Conservation (phyloP, 2,329 filamentous ascomycete genomes). For the Colletotrichum tabaci region DNA sequence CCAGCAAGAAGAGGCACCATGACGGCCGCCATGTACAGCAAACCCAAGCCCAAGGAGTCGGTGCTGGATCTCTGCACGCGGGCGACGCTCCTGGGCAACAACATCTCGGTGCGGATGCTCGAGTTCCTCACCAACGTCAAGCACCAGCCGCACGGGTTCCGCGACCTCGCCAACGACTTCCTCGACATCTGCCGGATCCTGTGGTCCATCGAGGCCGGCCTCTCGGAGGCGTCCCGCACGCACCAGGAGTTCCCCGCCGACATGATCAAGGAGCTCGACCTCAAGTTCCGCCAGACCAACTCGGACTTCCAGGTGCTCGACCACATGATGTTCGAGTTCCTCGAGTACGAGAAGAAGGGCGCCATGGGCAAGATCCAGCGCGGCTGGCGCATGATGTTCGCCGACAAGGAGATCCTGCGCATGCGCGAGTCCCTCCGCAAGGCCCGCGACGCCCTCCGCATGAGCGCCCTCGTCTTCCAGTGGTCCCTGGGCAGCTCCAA, state of each 20-base stretch:
- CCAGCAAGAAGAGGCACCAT: conserved; percentile 17
- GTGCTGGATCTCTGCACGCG: conserved; percentile 68
- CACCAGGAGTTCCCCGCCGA: conserved; percentile 71
- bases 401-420: conserved; percentile 73
- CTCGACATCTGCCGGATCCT: conserved; percentile 77
- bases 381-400: conserved; percentile 75
- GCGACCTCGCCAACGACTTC: conserved; percentile 74
- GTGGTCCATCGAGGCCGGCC: conserved; percentile 78
- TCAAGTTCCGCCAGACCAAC: conserved; percentile 73
- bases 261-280: conserved; percentile 74
- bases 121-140: conserved; percentile 74
- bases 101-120: conserved; percentile 75
- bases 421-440: conserved; percentile 70
- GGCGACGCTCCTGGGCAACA: conserved; percentile 73
- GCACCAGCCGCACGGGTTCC: conserved; percentile 68
- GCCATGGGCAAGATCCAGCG: conserved; percentile 72
- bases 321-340: conserved; percentile 72
- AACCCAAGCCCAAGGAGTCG: conserved; percentile 47
- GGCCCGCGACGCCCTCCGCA: conserved; percentile 73
- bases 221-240: conserved; percentile 67
- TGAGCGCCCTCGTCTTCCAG: conserved; percentile 76
- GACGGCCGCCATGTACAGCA: conserved; percentile 22
- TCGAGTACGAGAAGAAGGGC: conserved; percentile 74
- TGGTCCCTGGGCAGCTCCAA: conserved; percentile 74
- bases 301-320: conserved; percentile 75